Conservation (phyloP, 1,284 basidiomycete species). For the Papiliotrema flavescens region DNA sequence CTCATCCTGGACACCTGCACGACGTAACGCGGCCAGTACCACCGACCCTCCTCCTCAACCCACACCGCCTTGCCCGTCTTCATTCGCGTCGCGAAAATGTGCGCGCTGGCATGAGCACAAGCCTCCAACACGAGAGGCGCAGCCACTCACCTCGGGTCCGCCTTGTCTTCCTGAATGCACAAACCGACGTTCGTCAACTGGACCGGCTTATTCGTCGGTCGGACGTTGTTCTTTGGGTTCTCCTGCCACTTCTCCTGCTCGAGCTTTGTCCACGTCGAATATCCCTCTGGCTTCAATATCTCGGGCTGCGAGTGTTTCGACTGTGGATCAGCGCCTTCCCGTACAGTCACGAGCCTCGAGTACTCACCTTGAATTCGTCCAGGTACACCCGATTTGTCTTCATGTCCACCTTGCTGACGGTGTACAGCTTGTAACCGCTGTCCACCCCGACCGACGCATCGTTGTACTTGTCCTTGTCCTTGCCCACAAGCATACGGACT, state of each 20-base stretch:
- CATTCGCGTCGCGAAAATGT: slow-evolving; percentile 1
- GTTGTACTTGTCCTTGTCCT: not conserved
- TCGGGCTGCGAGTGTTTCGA: not conserved
- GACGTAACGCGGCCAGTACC: slow-evolving; percentile 3
- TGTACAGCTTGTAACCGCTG: slow-evolving; percentile 6
- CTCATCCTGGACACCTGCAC: not conserved
- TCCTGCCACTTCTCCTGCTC: not conserved
- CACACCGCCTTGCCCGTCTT: not conserved
- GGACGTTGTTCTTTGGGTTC: not conserved
- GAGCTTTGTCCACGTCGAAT: not conserved
- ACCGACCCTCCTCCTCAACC: not conserved
- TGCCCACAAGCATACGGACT: not conserved
- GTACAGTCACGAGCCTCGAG: not conserved
- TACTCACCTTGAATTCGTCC: not conserved
- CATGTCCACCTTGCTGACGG: not conserved
- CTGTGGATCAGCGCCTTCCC: not conserved
- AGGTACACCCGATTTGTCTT: slow-evolving; percentile 1
- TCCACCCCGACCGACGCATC: not conserved
- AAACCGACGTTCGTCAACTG: slow-evolving; percentile 1
- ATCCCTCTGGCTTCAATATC: not conserved
- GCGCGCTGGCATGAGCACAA: not conserved
- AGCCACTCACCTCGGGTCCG: slow-evolving; percentile 3
- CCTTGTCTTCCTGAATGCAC: not conserved
- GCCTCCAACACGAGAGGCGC: not conserved
- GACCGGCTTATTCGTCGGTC: not conserved